Percentiles rank a stretch among this genome's conserved stretches.
These are phyloP conservation scores for Ambrosiella xylebori DNA, from an alignment of 2,329 filamentous ascomycete species.

Conservation along the genomic window DNA sequence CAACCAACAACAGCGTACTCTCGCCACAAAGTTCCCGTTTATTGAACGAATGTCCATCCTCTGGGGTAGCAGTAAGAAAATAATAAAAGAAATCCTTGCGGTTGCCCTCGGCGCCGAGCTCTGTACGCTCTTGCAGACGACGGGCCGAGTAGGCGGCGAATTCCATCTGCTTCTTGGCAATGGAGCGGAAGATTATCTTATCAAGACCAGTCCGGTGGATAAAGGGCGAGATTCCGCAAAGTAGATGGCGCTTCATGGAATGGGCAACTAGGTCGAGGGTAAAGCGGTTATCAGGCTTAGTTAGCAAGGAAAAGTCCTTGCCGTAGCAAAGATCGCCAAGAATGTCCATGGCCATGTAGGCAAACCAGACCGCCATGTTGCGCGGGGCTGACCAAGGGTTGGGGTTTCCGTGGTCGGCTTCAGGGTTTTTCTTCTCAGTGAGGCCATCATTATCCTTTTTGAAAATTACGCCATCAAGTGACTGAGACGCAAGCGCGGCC, in stretches of 20 bases:
- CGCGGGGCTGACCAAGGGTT: constrained; percentile 34
- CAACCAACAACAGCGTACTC: constrained; percentile 54
- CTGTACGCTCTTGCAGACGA: constrained; percentile 49
- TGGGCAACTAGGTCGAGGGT: constrained; percentile 49
- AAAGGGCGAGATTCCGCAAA: constrained; percentile 56
- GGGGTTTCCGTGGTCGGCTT: not conserved
- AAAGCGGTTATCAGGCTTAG: constrained; percentile 39
- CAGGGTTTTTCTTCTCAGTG: constrained; percentile 22
- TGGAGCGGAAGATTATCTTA: constrained; percentile 47
- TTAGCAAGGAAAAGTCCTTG: constrained; percentile 45
- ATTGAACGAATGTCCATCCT: constrained; percentile 42
- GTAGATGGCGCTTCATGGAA: constrained; percentile 50
- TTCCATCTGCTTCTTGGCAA: constrained; percentile 47
- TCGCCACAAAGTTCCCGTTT: constrained; percentile 53
- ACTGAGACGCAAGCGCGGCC: constrained; percentile 15
- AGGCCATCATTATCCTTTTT: constrained; percentile 7
- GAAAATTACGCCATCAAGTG: not conserved
- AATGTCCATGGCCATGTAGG: constrained; percentile 45
- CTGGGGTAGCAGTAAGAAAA: constrained; percentile 52
- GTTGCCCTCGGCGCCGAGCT: constrained; percentile 41
- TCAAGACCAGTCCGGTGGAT: constrained; percentile 50
- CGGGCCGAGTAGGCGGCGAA: constrained; percentile 56
- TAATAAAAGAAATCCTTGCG: constrained; percentile 64
- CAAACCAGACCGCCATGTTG: constrained; percentile 47
- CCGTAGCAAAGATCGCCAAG: constrained; percentile 43